phyloP scores from a whole-genome alignment of 192 early-diverging fungal species.

The Jimgerdemannia flammicorona region DNA sequence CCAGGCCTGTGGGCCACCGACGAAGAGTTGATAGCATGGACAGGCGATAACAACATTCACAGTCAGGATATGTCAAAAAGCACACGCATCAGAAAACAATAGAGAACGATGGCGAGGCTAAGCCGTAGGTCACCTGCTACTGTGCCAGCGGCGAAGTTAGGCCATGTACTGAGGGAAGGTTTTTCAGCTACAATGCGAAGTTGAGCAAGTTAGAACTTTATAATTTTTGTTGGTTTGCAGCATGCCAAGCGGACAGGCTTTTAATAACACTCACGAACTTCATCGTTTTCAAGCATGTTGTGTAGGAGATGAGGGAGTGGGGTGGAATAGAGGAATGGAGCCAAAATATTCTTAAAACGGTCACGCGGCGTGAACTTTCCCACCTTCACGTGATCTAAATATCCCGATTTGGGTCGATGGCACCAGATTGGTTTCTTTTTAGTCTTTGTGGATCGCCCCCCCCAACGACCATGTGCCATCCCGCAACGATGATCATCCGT shows the following conservation, averaged over 20 bases:
- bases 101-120: neutral
- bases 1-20: slow-evolving; percentile 31
- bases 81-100: too few species aligned
- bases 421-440: too few species aligned
- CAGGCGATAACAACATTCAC: too few species aligned
- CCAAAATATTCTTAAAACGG: too few species aligned
- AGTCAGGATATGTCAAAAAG: too few species aligned
- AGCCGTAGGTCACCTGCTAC: neutral
- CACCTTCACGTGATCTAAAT: neutral
- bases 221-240: too few species aligned
- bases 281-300: neutral
- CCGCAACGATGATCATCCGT: too few species aligned
- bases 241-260: neutral
- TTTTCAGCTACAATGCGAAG: neutral
- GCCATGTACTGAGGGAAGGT: neutral
- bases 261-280: neutral
- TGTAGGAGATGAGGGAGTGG: neutral
- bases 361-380: neutral
- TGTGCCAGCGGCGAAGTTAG: neutral
- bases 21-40: neutral
- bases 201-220: neutral
- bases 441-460: too few species aligned
- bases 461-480: too few species aligned
- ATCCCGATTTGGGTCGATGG: too few species aligned
- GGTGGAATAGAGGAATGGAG: neutral